These are phyloP conservation scores for Malassezia sympodialis DNA, from an alignment of 1,284 basidiomycete genomes.

Conservation along the genomic window DNA sequence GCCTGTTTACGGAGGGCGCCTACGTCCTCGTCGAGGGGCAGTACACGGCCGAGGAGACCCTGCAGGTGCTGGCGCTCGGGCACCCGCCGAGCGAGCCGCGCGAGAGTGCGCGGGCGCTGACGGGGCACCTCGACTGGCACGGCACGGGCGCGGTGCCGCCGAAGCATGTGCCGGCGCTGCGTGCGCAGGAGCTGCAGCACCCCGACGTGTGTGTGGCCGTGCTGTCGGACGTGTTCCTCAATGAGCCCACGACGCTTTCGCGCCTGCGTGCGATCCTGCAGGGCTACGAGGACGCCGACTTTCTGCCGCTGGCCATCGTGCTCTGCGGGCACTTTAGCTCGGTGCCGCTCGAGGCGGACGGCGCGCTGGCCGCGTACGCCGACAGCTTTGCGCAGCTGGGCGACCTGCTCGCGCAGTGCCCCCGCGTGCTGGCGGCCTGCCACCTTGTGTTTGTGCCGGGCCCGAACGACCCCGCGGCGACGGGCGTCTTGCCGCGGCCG, in stretches of 20 bases:
- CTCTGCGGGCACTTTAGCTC: constrained; percentile 93
- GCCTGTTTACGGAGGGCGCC: constrained; percentile 89
- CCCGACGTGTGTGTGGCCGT: constrained; percentile 67
- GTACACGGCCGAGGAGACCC: constrained; percentile 79
- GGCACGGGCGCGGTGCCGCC: constrained; percentile 81
- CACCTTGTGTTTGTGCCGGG: constrained; percentile 93
- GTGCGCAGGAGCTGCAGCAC: constrained; percentile 40
- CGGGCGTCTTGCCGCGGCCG: constrained; percentile 63
- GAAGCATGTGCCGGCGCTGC: constrained; percentile 60
- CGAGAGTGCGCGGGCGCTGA: constrained; percentile 21
- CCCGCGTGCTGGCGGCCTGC: constrained; percentile 63
- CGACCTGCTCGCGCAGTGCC: constrained; percentile 71
- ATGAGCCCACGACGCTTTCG: constrained; percentile 68
- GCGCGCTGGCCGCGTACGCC: constrained; percentile 66
- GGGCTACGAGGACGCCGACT: constrained; percentile 74
- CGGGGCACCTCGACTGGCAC: constrained; percentile 78
- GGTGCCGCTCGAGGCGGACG: constrained; percentile 58
- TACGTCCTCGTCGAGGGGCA: constrained; percentile 91
- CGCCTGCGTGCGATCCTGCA: constrained; percentile 77
- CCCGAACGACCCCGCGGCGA: constrained; percentile 65
- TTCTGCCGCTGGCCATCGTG: constrained; percentile 71
- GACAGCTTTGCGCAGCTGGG: constrained; percentile 77
- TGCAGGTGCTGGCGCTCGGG: constrained; percentile 84
- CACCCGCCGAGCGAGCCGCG: constrained; percentile 63
- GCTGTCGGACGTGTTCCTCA: constrained; percentile 88